Conservation (phyloP, 2,329 filamentous ascomycete species). For the Calonectria hongkongensis region DNA sequence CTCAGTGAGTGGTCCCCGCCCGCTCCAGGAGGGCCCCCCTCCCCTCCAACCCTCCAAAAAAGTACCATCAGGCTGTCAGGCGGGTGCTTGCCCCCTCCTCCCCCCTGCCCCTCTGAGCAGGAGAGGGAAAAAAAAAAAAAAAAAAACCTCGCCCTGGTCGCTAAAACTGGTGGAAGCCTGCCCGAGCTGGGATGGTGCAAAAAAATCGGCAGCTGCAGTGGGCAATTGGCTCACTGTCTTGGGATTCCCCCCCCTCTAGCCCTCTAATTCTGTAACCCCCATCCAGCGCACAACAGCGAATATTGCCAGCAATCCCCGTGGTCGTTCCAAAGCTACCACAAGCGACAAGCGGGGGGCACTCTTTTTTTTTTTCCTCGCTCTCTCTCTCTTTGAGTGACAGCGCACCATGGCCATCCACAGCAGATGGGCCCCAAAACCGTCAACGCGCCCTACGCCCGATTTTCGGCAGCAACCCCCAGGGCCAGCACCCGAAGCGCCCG, state of each 20-base stretch:
- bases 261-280: constrained; percentile 31
- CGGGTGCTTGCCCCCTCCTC: constrained; percentile 21
- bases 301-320: constrained; percentile 1
- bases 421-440: constrained; percentile 30
- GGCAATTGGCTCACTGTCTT: constrained; percentile 31
- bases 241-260: constrained; percentile 23
- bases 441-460: constrained; percentile 22
- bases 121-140: constrained; percentile 10
- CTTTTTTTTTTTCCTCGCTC: constrained; percentile 1
- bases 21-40: constrained; percentile 18
- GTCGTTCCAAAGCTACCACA: constrained; percentile 19
- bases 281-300: constrained; percentile 31
- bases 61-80: constrained; percentile 14
- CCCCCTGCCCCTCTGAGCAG: constrained; percentile 25
- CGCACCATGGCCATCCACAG: constrained; percentile 27
- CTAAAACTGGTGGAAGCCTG: constrained; percentile 15
- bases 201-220: constrained; percentile 33
- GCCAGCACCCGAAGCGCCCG: constrained; percentile 18
- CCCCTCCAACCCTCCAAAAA: constrained; percentile 29
- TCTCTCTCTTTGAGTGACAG: constrained; percentile 7
- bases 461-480: constrained; percentile 17
- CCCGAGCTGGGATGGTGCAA: constrained; percentile 19
- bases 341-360: constrained; percentile 14
- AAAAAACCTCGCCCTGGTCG: constrained; percentile 11
- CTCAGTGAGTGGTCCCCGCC: constrained; percentile 33